These are phyloP conservation scores for Copromyces sp. DNA, from an alignment of 495 filamentous ascomycete genomes.

Conservation along the genomic window DNA sequence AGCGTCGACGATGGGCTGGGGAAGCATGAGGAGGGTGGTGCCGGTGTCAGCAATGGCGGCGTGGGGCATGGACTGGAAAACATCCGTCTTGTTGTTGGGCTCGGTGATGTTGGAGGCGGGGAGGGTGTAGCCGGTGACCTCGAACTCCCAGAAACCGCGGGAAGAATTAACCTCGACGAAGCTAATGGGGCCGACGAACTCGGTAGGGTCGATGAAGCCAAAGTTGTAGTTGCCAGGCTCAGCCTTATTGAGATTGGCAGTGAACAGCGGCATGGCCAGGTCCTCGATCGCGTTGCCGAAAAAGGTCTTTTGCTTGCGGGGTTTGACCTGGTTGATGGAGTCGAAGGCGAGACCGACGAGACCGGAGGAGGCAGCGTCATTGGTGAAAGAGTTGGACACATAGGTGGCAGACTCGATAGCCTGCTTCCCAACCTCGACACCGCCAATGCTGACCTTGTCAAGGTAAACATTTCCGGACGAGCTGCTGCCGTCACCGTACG, in stretches of 20 bases:
- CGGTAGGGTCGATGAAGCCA: conserved; percentile 21
- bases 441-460: conserved; percentile 68
- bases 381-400: conserved; percentile 55
- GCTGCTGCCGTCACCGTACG: conserved; percentile 63
- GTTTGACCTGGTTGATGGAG: conserved; percentile 59
- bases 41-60: conserved; percentile 52
- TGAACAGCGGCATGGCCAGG: conserved; percentile 59
- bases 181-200: conserved; percentile 52
- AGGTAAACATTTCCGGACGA: conserved; percentile 62
- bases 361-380: conserved; percentile 51
- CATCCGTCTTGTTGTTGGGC: conserved; percentile 26
- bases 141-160: conserved; percentile 68
- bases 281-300: conserved; percentile 56
- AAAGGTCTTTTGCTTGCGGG: conserved; percentile 57
- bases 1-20: conserved; percentile 41
- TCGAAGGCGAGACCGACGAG: conserved; percentile 70
- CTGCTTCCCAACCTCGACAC: conserved; percentile 53
- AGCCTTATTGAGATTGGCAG: conserved; percentile 54
- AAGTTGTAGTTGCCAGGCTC: conserved; percentile 21
- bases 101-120: conserved; percentile 22
- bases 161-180: conserved; percentile 50
- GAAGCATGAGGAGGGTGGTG: conserved; percentile 64
- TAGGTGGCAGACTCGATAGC: conserved; percentile 61
- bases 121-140: conserved; percentile 49
- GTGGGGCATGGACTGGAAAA: conserved; percentile 47